Percentiles rank a stretch among this genome's conserved stretches.
Conservation (phyloP, 2,329 filamentous ascomycete genomes). For the Ceratocystiopsis minuta region DNA sequence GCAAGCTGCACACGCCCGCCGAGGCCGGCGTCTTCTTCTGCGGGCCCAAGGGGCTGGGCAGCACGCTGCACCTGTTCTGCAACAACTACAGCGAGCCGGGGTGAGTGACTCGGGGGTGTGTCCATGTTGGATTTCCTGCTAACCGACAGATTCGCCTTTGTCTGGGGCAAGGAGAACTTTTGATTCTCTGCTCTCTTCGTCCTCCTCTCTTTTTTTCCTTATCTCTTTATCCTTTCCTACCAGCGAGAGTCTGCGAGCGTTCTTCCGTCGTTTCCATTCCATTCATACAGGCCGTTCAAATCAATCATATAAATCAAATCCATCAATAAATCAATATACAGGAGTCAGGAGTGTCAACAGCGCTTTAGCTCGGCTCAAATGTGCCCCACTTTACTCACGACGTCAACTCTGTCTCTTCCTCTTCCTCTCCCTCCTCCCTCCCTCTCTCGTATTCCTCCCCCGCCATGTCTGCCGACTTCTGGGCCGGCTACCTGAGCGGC, state of each 20-base stretch:
- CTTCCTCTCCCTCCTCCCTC: neutral
- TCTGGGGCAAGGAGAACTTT: conserved; percentile 55
- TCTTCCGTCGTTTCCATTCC: too few species aligned
- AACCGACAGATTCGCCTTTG: conserved; percentile 37
- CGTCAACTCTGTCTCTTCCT: too few species aligned
- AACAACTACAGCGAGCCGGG: conserved; percentile 76
- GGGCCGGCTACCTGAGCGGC: conserved; percentile 80
- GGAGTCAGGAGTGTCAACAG: too few species aligned
- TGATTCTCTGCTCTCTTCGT: conserved; percentile 16
- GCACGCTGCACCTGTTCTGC: conserved; percentile 62
- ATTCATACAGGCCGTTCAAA: too few species aligned
- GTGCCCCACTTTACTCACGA: too few species aligned
- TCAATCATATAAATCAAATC: too few species aligned
- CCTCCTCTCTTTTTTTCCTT: neutral
- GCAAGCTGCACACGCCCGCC: conserved; percentile 56
- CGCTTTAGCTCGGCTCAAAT: too few species aligned
- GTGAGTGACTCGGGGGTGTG: conserved; percentile 27
- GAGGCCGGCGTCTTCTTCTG: conserved; percentile 75
- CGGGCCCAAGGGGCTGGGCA: conserved; percentile 63
- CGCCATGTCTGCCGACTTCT: conserved; percentile 73
- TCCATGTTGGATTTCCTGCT: neutral
- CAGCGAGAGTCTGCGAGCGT: too few species aligned
- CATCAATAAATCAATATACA: too few species aligned
- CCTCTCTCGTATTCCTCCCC: neutral
- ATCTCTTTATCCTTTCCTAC: neutral